A percentile compares a stretch with the other conserved stretches of the same genome.
Conservation (phyloP, 495 filamentous ascomycete species). For the Penicillium robsamsonii region DNA sequence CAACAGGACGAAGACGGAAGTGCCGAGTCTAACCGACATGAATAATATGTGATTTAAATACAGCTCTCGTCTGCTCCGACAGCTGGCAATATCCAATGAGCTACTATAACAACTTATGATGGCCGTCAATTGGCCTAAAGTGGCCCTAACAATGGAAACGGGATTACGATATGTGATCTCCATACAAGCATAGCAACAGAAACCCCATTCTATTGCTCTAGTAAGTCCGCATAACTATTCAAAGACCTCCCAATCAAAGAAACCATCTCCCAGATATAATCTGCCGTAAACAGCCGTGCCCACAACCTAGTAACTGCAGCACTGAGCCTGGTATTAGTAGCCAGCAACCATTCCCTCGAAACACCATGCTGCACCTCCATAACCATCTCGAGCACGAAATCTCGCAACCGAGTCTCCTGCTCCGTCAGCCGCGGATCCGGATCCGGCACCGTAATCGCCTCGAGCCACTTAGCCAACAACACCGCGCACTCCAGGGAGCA, state of each 20-base stretch:
- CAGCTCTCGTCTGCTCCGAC: neutral
- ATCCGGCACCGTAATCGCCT: constrained; percentile 36
- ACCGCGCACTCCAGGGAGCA: constrained; percentile 71
- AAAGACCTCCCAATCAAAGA: constrained; percentile 60
- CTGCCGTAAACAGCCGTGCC: constrained; percentile 66
- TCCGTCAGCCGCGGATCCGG: constrained; percentile 39
- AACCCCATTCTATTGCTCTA: constrained; percentile 38
- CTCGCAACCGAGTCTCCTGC: constrained; percentile 59
- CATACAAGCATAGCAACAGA: neutral
- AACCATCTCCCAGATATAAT: constrained; percentile 66
- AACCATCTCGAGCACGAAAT: constrained; percentile 64
- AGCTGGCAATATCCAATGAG: neutral
- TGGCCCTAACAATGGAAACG: too few species aligned
- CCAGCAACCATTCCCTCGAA: constrained; percentile 48
- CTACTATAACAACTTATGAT: neutral
- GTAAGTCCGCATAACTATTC: constrained; percentile 62
- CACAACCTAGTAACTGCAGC: constrained; percentile 63
- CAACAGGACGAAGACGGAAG: neutral
- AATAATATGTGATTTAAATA: neutral
- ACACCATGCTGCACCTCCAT: constrained; percentile 61
- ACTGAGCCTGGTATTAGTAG: constrained; percentile 58
- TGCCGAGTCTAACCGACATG: neutral
- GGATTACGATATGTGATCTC: neutral
- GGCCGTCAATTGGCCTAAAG: neutral
- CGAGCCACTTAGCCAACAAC: constrained; percentile 56